Base-by-base conservation (phyloP, 257 asterid genomes). In the Ligustrum vulgare region DNA sequence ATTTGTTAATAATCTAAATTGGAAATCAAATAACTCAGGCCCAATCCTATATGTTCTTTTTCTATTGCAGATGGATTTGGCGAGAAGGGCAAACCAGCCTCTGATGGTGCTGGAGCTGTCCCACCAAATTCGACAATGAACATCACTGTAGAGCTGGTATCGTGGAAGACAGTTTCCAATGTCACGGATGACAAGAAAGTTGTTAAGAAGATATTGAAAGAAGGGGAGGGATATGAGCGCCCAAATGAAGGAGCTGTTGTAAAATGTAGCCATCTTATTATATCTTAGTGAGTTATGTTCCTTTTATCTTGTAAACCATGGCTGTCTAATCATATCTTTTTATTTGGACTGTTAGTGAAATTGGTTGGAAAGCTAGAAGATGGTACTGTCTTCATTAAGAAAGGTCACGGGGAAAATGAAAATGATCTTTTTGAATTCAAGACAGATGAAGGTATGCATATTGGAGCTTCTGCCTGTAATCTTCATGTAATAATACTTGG, bases 171-270 rank as follows among this genome's bases (percentile, higher is more conserved):
- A 1, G 88, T 90, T 54, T 82, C 88, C 62, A 81, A 67, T 64
- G 83, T 90, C 4, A 90, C 93, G 1, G 91, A 88, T 81, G 96
- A 90, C 77, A 87, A 84, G 86, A 90, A 88, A 83, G 89, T 88
- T 6, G 67, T 88, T 80, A 90, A 88, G 81, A 90, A 86, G 83
- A 91, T 77, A 51, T 43, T 89, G 18, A 84, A 82, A 67, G 94
- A 87, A 72, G 93, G 96, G 56, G 92, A 91, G 72, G 93, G 94
- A 31, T 89, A 87, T 31, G 96, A 90, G 58, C 78, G 66, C 13
- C 96, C 94, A 10, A 90, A 87, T 49, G 96, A 90, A 81, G 91
- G 94, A 80, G 85, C 93, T 16, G 78, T 84, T 36, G 94, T 91
- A 67, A 89, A 83, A 80, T 76, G 96, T 89, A 75, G 70, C 67